Percentiles rank a stretch among this genome's conserved stretches.
Conservation (phyloP, 805 yeast genomes). For the Ogataea philodendri region DNA sequence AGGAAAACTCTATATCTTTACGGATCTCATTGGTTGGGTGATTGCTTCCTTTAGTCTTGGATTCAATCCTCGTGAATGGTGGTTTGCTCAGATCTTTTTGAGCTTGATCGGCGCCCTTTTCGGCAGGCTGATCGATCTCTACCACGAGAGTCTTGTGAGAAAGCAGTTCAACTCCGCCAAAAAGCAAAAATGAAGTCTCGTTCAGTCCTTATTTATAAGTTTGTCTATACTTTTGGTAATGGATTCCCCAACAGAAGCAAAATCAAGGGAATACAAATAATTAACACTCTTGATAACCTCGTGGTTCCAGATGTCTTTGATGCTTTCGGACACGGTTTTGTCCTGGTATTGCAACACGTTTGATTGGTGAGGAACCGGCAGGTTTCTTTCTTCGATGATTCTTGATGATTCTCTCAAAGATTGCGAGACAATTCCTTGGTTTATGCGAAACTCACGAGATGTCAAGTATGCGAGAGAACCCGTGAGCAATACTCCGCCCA, state of each 20-base stretch:
- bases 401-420: slow-evolving; percentile 48
- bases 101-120: slow-evolving; percentile 50
- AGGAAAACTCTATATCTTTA: slow-evolving; percentile 73
- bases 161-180: slow-evolving; percentile 39
- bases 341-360: slow-evolving; percentile 44
- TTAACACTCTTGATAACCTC: slow-evolving; percentile 63
- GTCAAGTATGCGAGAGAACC: slow-evolving; percentile 63
- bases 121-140: slow-evolving; percentile 57
- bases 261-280: slow-evolving; percentile 49
- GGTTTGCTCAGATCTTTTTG: slow-evolving; percentile 48
- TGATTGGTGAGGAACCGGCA: slow-evolving; percentile 44
- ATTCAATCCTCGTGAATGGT: slow-evolving; percentile 61
- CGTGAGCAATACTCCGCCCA: slow-evolving; percentile 62
- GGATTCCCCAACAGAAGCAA: slow-evolving; percentile 19
- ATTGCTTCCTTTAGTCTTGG: slow-evolving; percentile 68
- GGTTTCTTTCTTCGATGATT: slow-evolving; percentile 52
- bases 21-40: slow-evolving; percentile 85
- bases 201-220: slow-evolving; percentile 12
- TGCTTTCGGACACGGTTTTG: slow-evolving; percentile 54
- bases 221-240: slow-evolving; percentile 15
- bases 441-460: slow-evolving; percentile 50
- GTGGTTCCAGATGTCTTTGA: slow-evolving; percentile 77
- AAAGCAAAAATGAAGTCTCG: slow-evolving; percentile 19
- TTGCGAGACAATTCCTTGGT: slow-evolving; percentile 44
- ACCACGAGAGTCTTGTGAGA: slow-evolving; percentile 51